Evolutionary conservation across 371 early-diverging fungal genomes (phyloP).

Genomic region (Mortierella polycephala): DNA sequence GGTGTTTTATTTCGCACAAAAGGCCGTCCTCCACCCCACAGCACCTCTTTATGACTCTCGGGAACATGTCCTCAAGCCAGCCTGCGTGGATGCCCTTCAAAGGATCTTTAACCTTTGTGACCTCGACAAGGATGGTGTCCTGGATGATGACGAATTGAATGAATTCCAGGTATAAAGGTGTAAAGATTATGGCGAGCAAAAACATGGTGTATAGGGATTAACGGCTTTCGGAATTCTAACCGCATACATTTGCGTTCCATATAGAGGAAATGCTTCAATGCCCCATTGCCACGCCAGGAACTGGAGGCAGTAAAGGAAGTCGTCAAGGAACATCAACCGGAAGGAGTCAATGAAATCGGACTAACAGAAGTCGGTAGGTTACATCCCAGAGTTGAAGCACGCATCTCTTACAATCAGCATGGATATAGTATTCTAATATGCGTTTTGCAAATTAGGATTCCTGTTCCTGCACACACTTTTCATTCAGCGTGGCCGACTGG

Average conservation of each 20-base stretch:
- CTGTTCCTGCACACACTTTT: slow-evolving; percentile 93
- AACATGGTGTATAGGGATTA: too few relatives aligned
- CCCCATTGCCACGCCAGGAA: slow-evolving; percentile 93
- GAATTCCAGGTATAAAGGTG: slow-evolving; percentile 84
- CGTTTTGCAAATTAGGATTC: slow-evolving; percentile 71
- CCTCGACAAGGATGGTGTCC: slow-evolving; percentile 87
- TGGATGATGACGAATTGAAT: slow-evolving; percentile 94
- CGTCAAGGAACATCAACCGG: slow-evolving; percentile 86
- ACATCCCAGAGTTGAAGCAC: background rate
- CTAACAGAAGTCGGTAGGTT: slow-evolving; percentile 79
- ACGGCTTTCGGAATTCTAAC: too few relatives aligned
- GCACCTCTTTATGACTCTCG: slow-evolving; percentile 95
- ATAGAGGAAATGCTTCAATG: slow-evolving; percentile 92
- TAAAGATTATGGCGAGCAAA: too few relatives aligned
- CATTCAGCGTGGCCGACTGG: slow-evolving; percentile 95
- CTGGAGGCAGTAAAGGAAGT: slow-evolving; percentile 95
- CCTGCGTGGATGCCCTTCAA: slow-evolving; percentile 89
- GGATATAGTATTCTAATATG: background rate
- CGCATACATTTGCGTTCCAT: background rate
- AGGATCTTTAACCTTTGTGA: slow-evolving; percentile 96
- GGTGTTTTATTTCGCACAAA: slow-evolving; percentile 99
- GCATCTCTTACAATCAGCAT: background rate
- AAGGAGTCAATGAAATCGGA: slow-evolving; percentile 86
- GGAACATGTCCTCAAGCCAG: slow-evolving; percentile 91
- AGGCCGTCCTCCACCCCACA: slow-evolving; percentile 97